A percentile compares a stretch with the other conserved stretches of the same genome.
Conservation (phyloP, 352 stramenopile species). For the Phytophthora kernoviae region DNA sequence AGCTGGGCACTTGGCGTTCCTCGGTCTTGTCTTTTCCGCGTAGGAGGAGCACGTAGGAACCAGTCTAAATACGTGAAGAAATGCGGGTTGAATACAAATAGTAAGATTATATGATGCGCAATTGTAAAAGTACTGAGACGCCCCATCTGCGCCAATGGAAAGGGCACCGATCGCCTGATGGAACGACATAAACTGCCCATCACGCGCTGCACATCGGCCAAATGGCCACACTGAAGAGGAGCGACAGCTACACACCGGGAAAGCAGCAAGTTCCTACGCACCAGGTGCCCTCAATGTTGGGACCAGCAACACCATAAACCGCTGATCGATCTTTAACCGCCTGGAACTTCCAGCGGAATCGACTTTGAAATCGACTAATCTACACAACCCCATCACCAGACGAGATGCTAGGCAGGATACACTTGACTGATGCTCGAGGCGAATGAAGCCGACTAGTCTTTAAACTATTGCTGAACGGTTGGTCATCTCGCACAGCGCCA, state of each 20-base stretch:
- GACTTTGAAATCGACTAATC: no score
- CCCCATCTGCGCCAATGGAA: neutral
- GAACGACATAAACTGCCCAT: constrained; percentile 2
- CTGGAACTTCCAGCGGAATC: no score
- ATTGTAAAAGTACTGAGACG: neutral
- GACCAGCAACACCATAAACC: neutral
- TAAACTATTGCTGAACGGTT: no score
- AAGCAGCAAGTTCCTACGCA: neutral
- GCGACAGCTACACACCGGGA: neutral
- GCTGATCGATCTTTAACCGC: no score
- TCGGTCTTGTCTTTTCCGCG: constrained; percentile 22
- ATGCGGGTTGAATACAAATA: neutral
- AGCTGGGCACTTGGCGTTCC: constrained; percentile 10
- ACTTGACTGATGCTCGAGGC: no score
- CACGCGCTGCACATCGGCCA: neutral
- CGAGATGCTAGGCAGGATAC: no score
- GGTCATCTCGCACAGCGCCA: no score
- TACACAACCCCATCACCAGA: no score
- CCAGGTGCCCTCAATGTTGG: neutral
- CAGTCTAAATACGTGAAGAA: constrained; percentile 2
- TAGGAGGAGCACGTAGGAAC: neutral
- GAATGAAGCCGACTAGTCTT: no score
- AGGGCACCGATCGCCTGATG: no score
- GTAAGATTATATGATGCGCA: neutral
- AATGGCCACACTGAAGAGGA: neutral